phyloP scores from a whole-genome alignment of 2,329 filamentous ascomycete species.

The Scytalidium lignicola region DNA sequence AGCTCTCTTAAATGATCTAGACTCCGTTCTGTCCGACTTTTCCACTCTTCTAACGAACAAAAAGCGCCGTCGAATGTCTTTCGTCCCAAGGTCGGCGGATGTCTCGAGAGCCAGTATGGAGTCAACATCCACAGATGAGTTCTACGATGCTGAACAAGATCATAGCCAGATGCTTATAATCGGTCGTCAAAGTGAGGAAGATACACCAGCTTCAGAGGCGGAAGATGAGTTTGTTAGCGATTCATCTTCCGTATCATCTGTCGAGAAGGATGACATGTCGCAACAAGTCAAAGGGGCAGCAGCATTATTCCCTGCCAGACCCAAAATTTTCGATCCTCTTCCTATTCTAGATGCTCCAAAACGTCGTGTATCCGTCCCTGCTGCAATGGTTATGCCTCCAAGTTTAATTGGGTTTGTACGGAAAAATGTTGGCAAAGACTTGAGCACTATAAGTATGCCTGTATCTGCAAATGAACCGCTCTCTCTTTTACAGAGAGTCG shows the following conservation, averaged over 20 bases:
- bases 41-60: slow-evolving; percentile 70
- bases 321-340: slow-evolving; percentile 71
- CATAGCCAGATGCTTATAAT: slow-evolving; percentile 70
- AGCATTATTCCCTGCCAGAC: slow-evolving; percentile 68
- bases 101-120: slow-evolving; percentile 63
- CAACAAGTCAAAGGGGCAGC: slow-evolving; percentile 51
- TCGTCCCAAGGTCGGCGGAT: slow-evolving; percentile 40
- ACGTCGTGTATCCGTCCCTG: slow-evolving; percentile 65
- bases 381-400: slow-evolving; percentile 74
- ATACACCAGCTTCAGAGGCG: slow-evolving; percentile 50
- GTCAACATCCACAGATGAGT: slow-evolving; percentile 78
- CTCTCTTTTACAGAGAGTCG: slow-evolving; percentile 80
- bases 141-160: slow-evolving; percentile 78
- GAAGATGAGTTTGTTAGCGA: slow-evolving; percentile 44
- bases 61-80: slow-evolving; percentile 65
- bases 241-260: slow-evolving; percentile 54
- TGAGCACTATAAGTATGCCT: slow-evolving; percentile 96
- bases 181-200: slow-evolving; percentile 65
- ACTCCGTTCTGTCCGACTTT: slow-evolving; percentile 79
- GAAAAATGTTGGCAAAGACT: slow-evolving; percentile 96
- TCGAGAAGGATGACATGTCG: slow-evolving; percentile 47
- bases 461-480: slow-evolving; percentile 93
- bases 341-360: slow-evolving; percentile 62
- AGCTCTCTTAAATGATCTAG: slow-evolving; percentile 77
- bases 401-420: slow-evolving; percentile 90